Evolutionary conservation across 768 basidiomycete species (phyloP).

Genomic region (Pleurotus giganteus): DNA sequence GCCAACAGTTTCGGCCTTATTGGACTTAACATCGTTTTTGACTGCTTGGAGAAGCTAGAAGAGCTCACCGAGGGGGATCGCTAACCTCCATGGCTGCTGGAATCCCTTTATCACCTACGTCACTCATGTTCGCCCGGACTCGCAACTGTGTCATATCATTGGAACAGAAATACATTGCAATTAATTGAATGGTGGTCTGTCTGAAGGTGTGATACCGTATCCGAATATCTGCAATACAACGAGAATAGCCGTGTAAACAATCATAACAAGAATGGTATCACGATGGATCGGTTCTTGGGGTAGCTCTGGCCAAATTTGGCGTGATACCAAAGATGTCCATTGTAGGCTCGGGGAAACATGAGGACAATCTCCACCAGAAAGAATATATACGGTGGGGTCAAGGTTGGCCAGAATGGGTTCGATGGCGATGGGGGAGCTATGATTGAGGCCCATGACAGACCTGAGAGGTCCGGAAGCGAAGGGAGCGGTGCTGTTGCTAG

Average conservation of each 20-base stretch:
- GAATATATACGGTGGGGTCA: constrained; percentile 82
- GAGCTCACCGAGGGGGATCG: not conserved
- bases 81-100: not conserved
- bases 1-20: constrained; percentile 69
- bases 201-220: too few relatives aligned
- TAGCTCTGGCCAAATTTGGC: constrained; percentile 71
- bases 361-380: constrained; percentile 63
- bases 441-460: constrained; percentile 15
- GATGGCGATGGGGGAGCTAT: constrained; percentile 28
- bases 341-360: constrained; percentile 82
- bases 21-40: constrained; percentile 56
- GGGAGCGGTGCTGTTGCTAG: constrained; percentile 65
- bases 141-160: too few relatives aligned
- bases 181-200: too few relatives aligned
- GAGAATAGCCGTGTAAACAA: too few relatives aligned
- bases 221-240: too few relatives aligned
- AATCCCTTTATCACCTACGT: not conserved
- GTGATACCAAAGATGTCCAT: constrained; percentile 87
- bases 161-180: too few relatives aligned
- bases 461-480: constrained; percentile 14
- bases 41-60: constrained; percentile 44
- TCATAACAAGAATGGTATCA: constrained; percentile 77
- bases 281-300: constrained; percentile 70
- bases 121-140: too few relatives aligned
- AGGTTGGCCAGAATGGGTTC: constrained; percentile 35